Base-by-base conservation (phyloP, 2,329 filamentous ascomycete species). In the Curvularia sp. region DNA sequence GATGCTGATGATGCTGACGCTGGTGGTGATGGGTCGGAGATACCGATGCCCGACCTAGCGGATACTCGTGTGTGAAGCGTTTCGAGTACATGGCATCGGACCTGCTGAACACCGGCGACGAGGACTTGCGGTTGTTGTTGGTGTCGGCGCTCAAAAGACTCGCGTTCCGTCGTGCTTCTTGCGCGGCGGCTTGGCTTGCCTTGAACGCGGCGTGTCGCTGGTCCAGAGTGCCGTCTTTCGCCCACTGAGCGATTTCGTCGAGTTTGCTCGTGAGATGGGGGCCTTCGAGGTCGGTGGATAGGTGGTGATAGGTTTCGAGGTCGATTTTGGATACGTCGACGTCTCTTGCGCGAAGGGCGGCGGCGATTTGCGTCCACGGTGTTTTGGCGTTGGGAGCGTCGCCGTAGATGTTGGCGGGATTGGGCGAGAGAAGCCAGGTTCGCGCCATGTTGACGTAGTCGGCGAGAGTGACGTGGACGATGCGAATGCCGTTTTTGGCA, bases 1-100 rank as follows among this genome's bases (percentile, higher is more conserved):
- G 34, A 18, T 36, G 34, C n/a, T n/a, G 34, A n/a, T 36, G 34
- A 36, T 36, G 15, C 3, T 36, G 34, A 36, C n/a, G 15, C 3
- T 36, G 32, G 32, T 6, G 15, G 15, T n/a, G 32, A 36, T 36
- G 34, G 34, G 34, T 36, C 5, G 34, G 34, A 8, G 34, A 36
- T 3, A 13, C 15, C 5, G 34, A 36, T 5, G 8, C 30, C 27
- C 9, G 21, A 2, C 55, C 55, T 3, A 43, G 43, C 2, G 49
- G 43, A 7, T 53, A 23, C 19, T 34, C 32, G 19, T 54, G 55
- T 0, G 55, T 21, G 15, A 54, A 57, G 43, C 55, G 55, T 21
- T 57, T 46, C 1, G 55, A 38, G 36, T 57, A 25, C 15, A 57
- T 19, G 7, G 32, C 27, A 7, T 30, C 30, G 5, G 13, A 4